Percentiles rank a stretch among this genome's conserved stretches.
These are phyloP conservation scores for Saturnispora saitoi DNA, from an alignment of 805 yeast genomes.

Conservation along the genomic window DNA sequence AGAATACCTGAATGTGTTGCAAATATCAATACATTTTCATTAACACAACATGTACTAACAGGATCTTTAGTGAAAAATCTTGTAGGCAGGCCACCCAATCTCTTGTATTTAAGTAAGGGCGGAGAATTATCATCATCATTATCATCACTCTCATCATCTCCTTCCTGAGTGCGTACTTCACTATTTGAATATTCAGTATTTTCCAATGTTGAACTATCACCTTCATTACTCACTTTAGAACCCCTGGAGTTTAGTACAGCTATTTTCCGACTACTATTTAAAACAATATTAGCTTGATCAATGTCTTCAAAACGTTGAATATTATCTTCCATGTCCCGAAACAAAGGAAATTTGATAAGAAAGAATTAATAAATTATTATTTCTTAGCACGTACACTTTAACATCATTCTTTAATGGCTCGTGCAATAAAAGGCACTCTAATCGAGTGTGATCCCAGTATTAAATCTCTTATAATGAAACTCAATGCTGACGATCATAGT, in stretches of 20 bases:
- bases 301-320: not conserved
- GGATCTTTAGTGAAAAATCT: slow-evolving; percentile 70
- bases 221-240: not conserved
- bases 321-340: not conserved
- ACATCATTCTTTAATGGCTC: slow-evolving; percentile 30
- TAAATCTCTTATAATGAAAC: slow-evolving; percentile 71
- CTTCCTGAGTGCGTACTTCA: not conserved
- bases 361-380: not conserved
- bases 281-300: not conserved
- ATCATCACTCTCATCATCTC: slow-evolving; percentile 1
- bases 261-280: not conserved
- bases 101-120: slow-evolving; percentile 65
- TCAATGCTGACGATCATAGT: slow-evolving; percentile 70
- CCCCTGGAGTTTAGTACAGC: not conserved
- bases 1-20: slow-evolving; percentile 87
- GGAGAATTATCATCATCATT: slow-evolving; percentile 45
- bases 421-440: slow-evolving; percentile 48
- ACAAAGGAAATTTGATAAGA: not conserved
- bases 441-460: slow-evolving; percentile 80
- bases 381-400: not conserved
- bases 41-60: slow-evolving; percentile 59
- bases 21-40: slow-evolving; percentile 56
- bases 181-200: not conserved
- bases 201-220: not conserved
- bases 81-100: slow-evolving; percentile 60